A percentile compares a stretch with the other conserved stretches of the same genome.
These are phyloP conservation scores for Boletus subparvulus DNA, from an alignment of 768 basidiomycete genomes.

Conservation along the genomic window DNA sequence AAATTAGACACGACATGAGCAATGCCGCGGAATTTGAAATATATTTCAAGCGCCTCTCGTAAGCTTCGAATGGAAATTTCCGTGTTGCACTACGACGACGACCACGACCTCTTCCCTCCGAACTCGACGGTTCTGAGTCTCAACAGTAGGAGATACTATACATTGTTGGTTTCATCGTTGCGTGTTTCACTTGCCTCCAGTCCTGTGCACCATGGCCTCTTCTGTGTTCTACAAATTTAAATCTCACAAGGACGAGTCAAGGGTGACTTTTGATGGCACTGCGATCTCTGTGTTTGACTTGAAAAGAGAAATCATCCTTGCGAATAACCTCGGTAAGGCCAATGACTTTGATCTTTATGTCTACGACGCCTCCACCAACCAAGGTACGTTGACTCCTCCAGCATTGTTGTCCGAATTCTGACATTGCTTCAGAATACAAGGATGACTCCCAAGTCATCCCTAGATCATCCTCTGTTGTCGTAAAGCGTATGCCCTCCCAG, in stretches of 20 bases:
- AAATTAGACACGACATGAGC: background rate
- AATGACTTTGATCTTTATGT: constrained; percentile 95
- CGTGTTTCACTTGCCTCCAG: constrained; percentile 10
- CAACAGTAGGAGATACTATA: constrained; percentile 25
- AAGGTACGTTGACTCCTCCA: constrained; percentile 58
- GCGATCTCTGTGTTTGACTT: constrained; percentile 99
- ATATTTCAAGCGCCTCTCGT: constrained; percentile 24
- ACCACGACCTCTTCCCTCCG: constrained; percentile 10
- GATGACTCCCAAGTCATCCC: constrained; percentile 92
- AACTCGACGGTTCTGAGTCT: background rate
- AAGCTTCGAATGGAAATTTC: background rate
- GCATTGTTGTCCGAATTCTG: background rate
- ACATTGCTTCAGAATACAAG: constrained; percentile 64
- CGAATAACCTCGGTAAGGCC: constrained; percentile 94
- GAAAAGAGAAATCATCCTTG: constrained; percentile 97
- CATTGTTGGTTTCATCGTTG: constrained; percentile 19
- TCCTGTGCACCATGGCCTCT: constrained; percentile 61
- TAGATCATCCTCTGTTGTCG: constrained; percentile 90
- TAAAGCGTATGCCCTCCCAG: constrained; percentile 82
- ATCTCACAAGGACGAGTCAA: constrained; percentile 90
- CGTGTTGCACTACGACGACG: constrained; percentile 16
- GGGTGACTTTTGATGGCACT: constrained; percentile 97
- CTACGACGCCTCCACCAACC: constrained; percentile 79
- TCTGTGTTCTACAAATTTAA: constrained; percentile 99
- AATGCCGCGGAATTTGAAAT: constrained; percentile 6